Percentiles rank a stretch among this genome's conserved stretches.
These are phyloP conservation scores for Amborella trichopoda DNA, from an alignment of 164 flowering plant genomes.

Conservation along the genomic window DNA sequence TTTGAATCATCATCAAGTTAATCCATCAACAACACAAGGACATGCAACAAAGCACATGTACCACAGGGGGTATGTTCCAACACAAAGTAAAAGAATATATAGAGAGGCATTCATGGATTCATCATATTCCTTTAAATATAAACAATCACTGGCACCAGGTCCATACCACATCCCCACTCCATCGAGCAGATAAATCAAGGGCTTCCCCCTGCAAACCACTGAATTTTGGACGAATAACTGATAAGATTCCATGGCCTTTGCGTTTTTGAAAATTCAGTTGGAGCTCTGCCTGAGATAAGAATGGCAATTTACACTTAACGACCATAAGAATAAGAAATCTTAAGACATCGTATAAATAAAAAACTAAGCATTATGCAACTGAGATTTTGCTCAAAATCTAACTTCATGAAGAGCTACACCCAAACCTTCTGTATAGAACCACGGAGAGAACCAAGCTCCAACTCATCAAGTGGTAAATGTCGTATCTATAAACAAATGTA, in stretches of 20 bases:
- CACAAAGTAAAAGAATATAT: background rate
- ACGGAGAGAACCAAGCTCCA: slow-evolving; percentile 94
- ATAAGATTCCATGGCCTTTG: slow-evolving; percentile 82
- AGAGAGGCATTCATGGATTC: too few relatives aligned
- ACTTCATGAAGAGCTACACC: too few relatives aligned
- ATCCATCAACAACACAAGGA: too few relatives aligned
- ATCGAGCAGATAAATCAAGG: slow-evolving; percentile 89
- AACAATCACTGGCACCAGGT: too few relatives aligned
- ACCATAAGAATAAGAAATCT: too few relatives aligned
- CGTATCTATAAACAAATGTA: slow-evolving; percentile 42
- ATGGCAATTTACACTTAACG: background rate
- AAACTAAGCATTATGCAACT: too few relatives aligned
- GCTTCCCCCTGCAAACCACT: slow-evolving; percentile 96
- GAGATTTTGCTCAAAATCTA: too few relatives aligned
- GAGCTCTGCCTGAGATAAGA: slow-evolving; percentile 71
- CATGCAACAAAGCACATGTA: too few relatives aligned
- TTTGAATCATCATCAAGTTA: too few relatives aligned
- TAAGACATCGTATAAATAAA: too few relatives aligned
- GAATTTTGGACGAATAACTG: slow-evolving; percentile 87
- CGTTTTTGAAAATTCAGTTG: slow-evolving; percentile 90
- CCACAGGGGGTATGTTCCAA: too few relatives aligned
- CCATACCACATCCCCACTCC: slow-evolving; percentile 99
- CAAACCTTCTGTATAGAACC: slow-evolving; percentile 86
- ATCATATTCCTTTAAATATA: too few relatives aligned
- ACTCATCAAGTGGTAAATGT: slow-evolving; percentile 84